Evolutionary conservation across 2,329 filamentous ascomycete genomes (phyloP), one percentile per base, ranked within the genome.

Genomic region (Apiospora aurea): DNA sequence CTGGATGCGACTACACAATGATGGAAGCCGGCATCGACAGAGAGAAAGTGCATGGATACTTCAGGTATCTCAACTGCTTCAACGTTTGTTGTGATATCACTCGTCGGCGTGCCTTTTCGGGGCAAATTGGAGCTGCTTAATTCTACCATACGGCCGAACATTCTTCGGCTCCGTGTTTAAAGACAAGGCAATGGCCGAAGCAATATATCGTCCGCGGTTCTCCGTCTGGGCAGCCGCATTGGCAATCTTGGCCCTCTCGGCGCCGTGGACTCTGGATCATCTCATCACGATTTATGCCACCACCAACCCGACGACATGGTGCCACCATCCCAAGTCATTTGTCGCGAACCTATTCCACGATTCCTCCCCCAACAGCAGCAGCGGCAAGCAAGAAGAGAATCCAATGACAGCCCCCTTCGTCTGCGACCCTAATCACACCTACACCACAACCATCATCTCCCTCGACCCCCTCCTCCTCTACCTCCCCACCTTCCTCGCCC

Each of bases 381-480:
- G 34, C 14, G 14, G 11, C 21, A 5, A 5, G 8, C 26, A 57
- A 57, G 51, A 14, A 5, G 26, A 18, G 26, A 6, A 29, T 18
- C 13, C 44, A 10, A 34, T 7, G 0, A 7, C 34, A 6, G 8
- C 64, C 34, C 38, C 51, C 13, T 81, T 78, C 70, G 70, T 74
- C 53, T 83, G 82, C 75, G 75, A 75, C 16, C 47, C 76, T 1
- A 8, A 47, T 5, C 78, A 80, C 26, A 67, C 75, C 14, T 83
- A 83, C 76, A 77, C 75, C 4, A 82, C 79, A 0, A 78, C 82
- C 66, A 76, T 83, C 67, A 76, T 83, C 53, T 83, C 81, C 18
- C 76, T 82, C 44, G 79, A 82, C 44, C 82, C 82, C 0, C 75
- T 83, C 5, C 75, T 83, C n/a, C 79, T 83, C 69, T 83, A 83